phyloP scores from a whole-genome alignment of 306 rosid species.

The apple (Malus domestica) region DNA sequence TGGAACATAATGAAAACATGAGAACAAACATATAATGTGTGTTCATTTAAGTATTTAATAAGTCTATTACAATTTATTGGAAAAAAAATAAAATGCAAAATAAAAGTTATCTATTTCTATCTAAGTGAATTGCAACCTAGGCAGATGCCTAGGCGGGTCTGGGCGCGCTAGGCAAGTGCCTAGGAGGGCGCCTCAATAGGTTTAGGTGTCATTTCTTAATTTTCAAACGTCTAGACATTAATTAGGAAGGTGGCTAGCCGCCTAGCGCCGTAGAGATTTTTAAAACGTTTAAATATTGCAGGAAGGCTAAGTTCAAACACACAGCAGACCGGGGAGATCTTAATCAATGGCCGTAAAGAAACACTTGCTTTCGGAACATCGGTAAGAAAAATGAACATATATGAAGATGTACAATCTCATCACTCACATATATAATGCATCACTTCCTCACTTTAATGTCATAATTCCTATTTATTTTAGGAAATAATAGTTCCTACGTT shows the following conservation, averaged over 20 bases:
- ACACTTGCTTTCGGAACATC: slow-evolving; percentile 58
- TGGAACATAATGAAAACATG: too few relatives aligned
- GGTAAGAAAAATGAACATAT: slow-evolving; percentile 16
- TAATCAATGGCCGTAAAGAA: slow-evolving; percentile 49
- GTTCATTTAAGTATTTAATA: too few relatives aligned
- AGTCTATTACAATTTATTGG: too few relatives aligned
- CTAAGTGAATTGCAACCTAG: too few relatives aligned
- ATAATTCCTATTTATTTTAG: not conserved
- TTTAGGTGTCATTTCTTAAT: rapidly evolving
- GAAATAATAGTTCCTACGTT: not conserved
- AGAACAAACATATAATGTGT: too few relatives aligned
- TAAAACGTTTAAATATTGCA: slow-evolving; percentile 9
- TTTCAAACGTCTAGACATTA: too few relatives aligned
- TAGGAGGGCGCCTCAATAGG: too few relatives aligned
- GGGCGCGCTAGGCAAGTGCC: too few relatives aligned
- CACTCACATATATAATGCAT: not conserved
- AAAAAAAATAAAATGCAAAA: too few relatives aligned
- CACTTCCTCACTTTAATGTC: not conserved
- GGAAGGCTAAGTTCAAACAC: slow-evolving; percentile 44
- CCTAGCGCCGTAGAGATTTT: too few relatives aligned
- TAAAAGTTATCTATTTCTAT: too few relatives aligned
- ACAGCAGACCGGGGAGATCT: slow-evolving; percentile 40
- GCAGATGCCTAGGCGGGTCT: rapidly evolving
- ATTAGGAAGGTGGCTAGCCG: too few relatives aligned
- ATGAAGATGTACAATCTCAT: not conserved